Evolutionary conservation across 257 asterid genomes (phyloP).

Genomic region (Ilex aquifolium): DNA sequence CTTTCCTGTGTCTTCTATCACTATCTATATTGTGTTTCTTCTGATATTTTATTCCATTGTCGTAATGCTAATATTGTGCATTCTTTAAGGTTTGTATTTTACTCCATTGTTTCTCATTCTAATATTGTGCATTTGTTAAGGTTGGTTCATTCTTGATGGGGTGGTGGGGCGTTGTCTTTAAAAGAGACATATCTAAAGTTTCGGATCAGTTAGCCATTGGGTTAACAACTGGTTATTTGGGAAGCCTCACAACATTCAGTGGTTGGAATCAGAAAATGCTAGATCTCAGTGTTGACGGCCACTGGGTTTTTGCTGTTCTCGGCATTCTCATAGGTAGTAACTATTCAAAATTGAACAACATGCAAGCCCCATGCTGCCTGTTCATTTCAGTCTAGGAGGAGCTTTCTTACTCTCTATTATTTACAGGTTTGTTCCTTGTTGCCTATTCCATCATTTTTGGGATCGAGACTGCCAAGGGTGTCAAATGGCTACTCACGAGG

Average conservation of each 20-base stretch:
- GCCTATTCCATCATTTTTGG: constrained; percentile 66
- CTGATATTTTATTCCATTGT: background rate
- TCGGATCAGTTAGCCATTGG: constrained; percentile 79
- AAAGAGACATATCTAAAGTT: constrained; percentile 49
- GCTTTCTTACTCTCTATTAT: background rate
- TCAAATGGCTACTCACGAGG: constrained; percentile 37
- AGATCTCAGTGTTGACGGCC: constrained; percentile 65
- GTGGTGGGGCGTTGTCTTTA: constrained; percentile 86
- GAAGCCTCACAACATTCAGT: constrained; percentile 96
- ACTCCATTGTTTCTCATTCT: background rate
- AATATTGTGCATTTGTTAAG: constrained; percentile 24
- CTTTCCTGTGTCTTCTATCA: background rate
- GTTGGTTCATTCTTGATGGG: constrained; percentile 98
- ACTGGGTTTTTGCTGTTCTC: constrained; percentile 66
- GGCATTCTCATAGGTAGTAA: constrained; percentile 57
- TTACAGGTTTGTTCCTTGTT: constrained; percentile 63
- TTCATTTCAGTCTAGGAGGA: background rate
- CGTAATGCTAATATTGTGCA: no score
- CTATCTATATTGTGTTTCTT: background rate
- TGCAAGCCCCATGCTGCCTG: background rate
- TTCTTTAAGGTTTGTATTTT: no score
- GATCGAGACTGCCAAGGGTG: constrained; percentile 62
- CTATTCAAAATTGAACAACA: background rate
- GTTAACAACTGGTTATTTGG: constrained; percentile 78
- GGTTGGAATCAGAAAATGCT: constrained; percentile 97